These are phyloP conservation scores for Pulicaria dysenterica DNA, from an alignment of 129 eudicot genomes.

Conservation along the genomic window DNA sequence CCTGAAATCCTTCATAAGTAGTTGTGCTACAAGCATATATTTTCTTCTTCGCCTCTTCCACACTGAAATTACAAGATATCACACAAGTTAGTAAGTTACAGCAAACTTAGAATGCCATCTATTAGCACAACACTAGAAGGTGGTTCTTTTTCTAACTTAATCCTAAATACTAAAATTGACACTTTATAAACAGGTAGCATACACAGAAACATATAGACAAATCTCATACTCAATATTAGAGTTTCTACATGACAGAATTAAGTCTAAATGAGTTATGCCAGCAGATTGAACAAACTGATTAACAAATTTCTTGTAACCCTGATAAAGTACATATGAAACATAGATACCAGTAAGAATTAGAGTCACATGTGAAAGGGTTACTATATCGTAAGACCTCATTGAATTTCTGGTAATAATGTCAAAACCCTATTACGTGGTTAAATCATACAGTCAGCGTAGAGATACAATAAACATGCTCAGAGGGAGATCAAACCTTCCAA, in stretches of 20 bases:
- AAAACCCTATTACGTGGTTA: slow-evolving; percentile 2
- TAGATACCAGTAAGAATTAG: not conserved
- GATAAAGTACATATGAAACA: not conserved
- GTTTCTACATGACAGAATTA: not conserved
- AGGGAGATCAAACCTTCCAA: slow-evolving; percentile 66
- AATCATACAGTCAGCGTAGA: not conserved
- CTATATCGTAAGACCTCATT: not conserved
- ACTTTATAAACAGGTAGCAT: not conserved
- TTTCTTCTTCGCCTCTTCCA: slow-evolving; percentile 93
- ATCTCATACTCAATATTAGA: not conserved
- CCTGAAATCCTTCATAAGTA: slow-evolving; percentile 81
- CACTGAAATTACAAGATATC: slow-evolving; percentile 42
- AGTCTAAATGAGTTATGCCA: not conserved
- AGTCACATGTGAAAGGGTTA: not conserved
- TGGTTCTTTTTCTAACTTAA: not conserved
- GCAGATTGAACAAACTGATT: too few relatives aligned
- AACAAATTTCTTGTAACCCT: not conserved
- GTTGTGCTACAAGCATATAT: slow-evolving; percentile 97
- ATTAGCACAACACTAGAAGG: not conserved
- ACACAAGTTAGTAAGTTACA: slow-evolving; percentile 1
- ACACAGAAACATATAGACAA: not conserved
- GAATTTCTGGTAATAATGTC: not conserved
- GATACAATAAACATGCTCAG: not conserved
- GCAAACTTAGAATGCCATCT: slow-evolving; percentile 2
- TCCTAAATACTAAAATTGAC: not conserved